These are phyloP conservation scores for Murraya koenigii DNA, from an alignment of 345 rosid genomes.

Conservation along the genomic window DNA sequence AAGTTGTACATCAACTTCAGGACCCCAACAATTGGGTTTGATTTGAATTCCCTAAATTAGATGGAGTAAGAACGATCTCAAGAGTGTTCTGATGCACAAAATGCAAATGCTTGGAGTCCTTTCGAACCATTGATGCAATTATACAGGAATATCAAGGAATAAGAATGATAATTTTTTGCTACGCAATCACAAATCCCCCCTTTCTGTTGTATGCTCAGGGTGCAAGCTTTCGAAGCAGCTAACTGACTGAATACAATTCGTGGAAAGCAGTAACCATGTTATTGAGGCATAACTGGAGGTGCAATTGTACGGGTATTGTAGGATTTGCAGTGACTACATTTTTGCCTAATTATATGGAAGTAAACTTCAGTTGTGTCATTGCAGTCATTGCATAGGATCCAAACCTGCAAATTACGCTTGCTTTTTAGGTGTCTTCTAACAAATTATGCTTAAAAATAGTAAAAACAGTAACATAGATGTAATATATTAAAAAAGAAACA, in stretches of 20 bases:
- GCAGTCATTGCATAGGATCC: conserved; percentile 98
- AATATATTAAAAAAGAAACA: neutral
- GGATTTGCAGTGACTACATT: conserved; percentile 89
- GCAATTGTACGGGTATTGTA: conserved; percentile 83
- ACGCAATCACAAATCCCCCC: conserved; percentile 10
- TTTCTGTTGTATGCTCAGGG: conserved; percentile 9
- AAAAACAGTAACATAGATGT: neutral
- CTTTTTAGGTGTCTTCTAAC: neutral
- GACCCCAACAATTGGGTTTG: neutral
- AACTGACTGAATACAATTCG: neutral
- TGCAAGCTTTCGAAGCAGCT: neutral
- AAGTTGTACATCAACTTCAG: neutral
- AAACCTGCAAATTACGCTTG: conserved; percentile 51
- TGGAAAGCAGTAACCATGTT: conserved; percentile 20
- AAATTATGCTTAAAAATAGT: neutral
- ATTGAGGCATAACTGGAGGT: conserved; percentile 84
- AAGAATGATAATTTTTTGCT: neutral
- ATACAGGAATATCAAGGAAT: conserved; percentile 1
- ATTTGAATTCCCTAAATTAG: conserved; percentile 4
- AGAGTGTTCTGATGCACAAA: conserved; percentile 3
- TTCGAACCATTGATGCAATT: conserved; percentile 1
- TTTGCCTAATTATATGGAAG: conserved; percentile 89
- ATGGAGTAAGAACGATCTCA: conserved; percentile 11
- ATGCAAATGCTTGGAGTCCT: neutral
- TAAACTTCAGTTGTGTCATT: conserved; percentile 89